Percentiles rank a stretch among this genome's conserved stretches.
Conservation (phyloP, 257 asterid species). For the Nicotiana benthamiana region DNA sequence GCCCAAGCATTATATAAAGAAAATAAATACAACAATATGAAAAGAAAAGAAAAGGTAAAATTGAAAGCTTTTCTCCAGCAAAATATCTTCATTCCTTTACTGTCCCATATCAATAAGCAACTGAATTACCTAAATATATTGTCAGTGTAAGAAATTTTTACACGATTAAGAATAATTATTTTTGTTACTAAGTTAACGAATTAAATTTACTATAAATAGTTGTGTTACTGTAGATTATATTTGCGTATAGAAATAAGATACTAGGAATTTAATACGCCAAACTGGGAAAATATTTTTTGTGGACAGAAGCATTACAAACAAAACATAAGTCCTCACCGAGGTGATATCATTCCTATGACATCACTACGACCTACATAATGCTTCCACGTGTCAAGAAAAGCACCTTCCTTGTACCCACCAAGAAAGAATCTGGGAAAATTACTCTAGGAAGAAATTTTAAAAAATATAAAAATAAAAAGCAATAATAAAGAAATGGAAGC, state of each 20-base stretch:
- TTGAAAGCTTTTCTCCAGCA: background rate
- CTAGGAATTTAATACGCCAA: background rate
- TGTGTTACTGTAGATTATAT: background rate
- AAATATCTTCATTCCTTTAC: background rate
- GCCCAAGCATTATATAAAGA: background rate
- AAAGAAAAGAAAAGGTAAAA: background rate
- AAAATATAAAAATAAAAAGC: background rate
- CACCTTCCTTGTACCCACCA: constrained; percentile 12
- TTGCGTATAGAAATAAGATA: no score
- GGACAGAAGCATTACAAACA: background rate
- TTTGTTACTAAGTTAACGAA: background rate
- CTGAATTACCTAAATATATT: background rate
- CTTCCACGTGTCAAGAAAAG: background rate
- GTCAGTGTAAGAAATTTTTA: background rate
- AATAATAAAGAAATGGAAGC: background rate
- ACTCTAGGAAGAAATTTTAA: background rate
- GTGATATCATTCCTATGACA: background rate
- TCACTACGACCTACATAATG: background rate
- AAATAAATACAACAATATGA: background rate
- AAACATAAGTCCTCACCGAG: background rate
- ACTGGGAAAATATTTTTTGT: background rate
- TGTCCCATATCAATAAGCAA: background rate
- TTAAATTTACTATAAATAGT: background rate
- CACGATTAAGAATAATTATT: background rate
- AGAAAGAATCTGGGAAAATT: constrained; percentile 12